Evolutionary conservation across 352 stramenopile genomes (phyloP), one percentile per base, ranked within the genome.

Genomic region (Globisporangium barbulae): DNA sequence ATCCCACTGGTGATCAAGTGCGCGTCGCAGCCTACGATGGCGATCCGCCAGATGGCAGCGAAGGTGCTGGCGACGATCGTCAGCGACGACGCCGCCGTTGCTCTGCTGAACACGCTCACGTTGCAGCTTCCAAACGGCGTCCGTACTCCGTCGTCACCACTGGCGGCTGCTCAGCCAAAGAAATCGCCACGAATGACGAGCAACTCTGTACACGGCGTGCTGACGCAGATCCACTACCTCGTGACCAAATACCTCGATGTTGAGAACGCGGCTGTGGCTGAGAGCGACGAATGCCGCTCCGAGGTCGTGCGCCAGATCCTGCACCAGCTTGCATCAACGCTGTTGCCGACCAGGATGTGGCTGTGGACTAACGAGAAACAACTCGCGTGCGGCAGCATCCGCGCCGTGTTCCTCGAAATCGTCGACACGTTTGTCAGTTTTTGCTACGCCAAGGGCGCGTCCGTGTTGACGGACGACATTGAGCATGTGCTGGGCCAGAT

Each of bases 41-140:
- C 87, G 37, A 88, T 91, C 41, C 85, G 85, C 19, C 70, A 89
- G 31, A 96, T 96, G 82, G 81, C 88, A 41, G 84, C 84, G 0
- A 77, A 86, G 55, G 88, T 90, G n/a, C 58, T 96, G 30, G 85
- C 79, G 0, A 67, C 81, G 9, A 92, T 96, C 41, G 71, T 90
- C 3, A 76, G 70, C 17, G 73, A 88, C 35, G 70, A 70, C n/a
- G 71, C 89, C 50, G 78, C 79, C n/a, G 59, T 75, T 9, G 59
- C n/a, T 1, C 59, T 91, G 17, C 56, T 90, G 48, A 63, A 54
- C 3, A 54, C 49, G 44, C 69, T 92, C 5, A 76, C 70, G 17
- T 49, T 58, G 7, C 54, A 76, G 50, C 70, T 91, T n/a, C 79
- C 79, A 25, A 70, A 69, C 31, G 76, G 75, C 17, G 68, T 87